Percentiles rank a stretch among this genome's conserved stretches.
phyloP scores from a whole-genome alignment of 2,329 filamentous ascomycete genomes.

The Gaeumannomyces tritici region DNA sequence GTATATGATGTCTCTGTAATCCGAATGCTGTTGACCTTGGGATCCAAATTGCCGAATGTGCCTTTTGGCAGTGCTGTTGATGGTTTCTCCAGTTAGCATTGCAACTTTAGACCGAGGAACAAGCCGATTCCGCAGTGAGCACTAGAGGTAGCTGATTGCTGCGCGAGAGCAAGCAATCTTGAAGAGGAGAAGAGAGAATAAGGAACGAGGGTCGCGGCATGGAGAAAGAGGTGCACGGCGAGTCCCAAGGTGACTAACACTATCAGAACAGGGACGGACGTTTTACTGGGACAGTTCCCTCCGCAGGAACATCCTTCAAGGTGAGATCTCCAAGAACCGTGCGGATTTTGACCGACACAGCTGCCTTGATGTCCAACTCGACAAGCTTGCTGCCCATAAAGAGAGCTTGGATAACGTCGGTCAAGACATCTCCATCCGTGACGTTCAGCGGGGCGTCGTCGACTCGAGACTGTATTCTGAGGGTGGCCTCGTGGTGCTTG shows the following conservation, averaged over 20 bases:
- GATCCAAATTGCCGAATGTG: slow-evolving; percentile 37
- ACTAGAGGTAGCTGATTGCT: too few species aligned
- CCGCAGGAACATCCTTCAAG: slow-evolving; percentile 73
- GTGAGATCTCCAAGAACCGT: slow-evolving; percentile 75
- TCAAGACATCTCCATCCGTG: slow-evolving; percentile 69
- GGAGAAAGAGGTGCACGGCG: background rate
- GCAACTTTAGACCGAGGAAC: background rate
- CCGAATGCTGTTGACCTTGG: slow-evolving; percentile 60
- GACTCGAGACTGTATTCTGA: slow-evolving; percentile 70
- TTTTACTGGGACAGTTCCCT: slow-evolving; percentile 84
- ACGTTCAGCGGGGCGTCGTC: slow-evolving; percentile 74
- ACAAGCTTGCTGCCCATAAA: slow-evolving; percentile 65
- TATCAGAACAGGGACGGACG: slow-evolving; percentile 64
- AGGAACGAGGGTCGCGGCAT: background rate
- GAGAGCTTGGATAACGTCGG: slow-evolving; percentile 69
- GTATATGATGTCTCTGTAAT: slow-evolving; percentile 64
- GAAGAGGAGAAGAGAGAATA: background rate
- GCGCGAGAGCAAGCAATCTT: background rate
- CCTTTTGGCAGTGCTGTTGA: slow-evolving; percentile 48
- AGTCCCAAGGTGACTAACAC: slow-evolving; percentile 23
- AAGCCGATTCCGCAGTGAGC: background rate
- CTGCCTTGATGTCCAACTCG: slow-evolving; percentile 64
- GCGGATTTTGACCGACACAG: slow-evolving; percentile 72
- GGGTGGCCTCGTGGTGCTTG: slow-evolving; percentile 45
- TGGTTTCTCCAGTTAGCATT: background rate